Percentiles rank a stretch among this genome's conserved stretches.
Evolutionary conservation across 352 stramenopile species (phyloP).

Genomic region (Pythium grandisporangium): DNA sequence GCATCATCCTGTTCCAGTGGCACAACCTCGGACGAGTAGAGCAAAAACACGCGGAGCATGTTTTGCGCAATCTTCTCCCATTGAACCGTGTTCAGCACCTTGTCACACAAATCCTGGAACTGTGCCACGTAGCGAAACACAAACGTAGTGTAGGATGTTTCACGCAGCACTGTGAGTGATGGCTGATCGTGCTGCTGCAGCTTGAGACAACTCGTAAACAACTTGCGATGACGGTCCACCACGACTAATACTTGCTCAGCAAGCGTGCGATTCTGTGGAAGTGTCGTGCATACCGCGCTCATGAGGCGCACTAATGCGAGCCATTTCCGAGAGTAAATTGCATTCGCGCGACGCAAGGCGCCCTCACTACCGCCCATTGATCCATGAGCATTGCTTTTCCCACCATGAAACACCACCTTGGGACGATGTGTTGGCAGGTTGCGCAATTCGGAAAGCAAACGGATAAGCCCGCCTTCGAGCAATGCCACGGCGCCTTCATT

Average conservation of each 20-base stretch:
- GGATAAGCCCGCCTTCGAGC: conserved; percentile 61
- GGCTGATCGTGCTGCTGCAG: conserved; percentile 25
- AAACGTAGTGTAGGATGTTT: conserved; percentile 71
- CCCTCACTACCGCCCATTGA: conserved; percentile 8
- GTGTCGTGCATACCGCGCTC: conserved; percentile 39
- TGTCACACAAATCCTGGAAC: conserved; percentile 58
- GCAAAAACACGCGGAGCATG: conserved; percentile 56
- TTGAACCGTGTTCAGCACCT: conserved; percentile 45
- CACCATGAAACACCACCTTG: conserved; percentile 38
- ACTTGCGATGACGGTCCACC: conserved; percentile 57
- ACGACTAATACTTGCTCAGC: conserved; percentile 48
- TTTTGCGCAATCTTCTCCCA: conserved; percentile 72
- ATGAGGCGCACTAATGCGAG: conserved; percentile 56
- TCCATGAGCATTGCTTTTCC: conserved; percentile 17
- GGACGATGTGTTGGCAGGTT: conserved; percentile 67
- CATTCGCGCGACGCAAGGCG: conserved; percentile 48
- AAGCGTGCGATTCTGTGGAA: conserved; percentile 63
- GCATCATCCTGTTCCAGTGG: conserved; percentile 17
- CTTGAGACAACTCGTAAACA: conserved; percentile 63
- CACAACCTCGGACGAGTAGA: conserved; percentile 48
- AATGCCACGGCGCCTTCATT: conserved; percentile 57
- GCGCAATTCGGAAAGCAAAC: conserved; percentile 40
- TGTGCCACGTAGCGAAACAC: conserved; percentile 72
- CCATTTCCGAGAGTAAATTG: conserved; percentile 72
- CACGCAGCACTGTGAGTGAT: conserved; percentile 51